Base-by-base conservation (phyloP, 176 grass and related monocot genomes). In the Paspalum notatum region DNA sequence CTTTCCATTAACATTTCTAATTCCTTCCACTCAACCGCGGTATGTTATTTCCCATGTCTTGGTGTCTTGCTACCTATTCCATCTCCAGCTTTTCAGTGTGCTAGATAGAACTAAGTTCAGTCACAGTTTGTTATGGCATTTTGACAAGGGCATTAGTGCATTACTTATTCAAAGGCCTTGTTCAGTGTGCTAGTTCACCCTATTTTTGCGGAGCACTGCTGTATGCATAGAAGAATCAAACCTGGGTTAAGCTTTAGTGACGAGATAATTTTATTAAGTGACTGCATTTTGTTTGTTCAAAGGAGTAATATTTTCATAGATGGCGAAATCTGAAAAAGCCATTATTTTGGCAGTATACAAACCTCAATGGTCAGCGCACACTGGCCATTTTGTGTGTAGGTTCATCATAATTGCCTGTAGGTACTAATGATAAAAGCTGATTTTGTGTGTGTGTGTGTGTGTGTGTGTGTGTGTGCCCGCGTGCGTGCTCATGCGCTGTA, bases 21-120 rank as follows among this genome's bases (percentile, higher is more conserved):
- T 67, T 87, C 84, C 17, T 95, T 93, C 77, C 88, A 89, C 71
- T 91, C 84, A 20, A 82, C 38, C 71, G 74, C 12, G 82, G 96
- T 99, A 99, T 80, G 90, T 84, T 69, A 60, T 66, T 84, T 66
- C 12, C 32, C 79, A 20, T 66, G 12, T 2, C 55, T 76, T 59
- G 41, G 16, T 66, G 12, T 2, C 55, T 76, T 59, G 41, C 69
- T 70, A 56, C 62, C 38, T 62, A 25, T 37, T 68, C 38, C 11
- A 44, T 61, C 62, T 46, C 24, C 43, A 65, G 21, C 55, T 73
- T 39, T 58, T 87, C 43, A 12, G 9, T 69, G 17, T 84, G 45
- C 46, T 71, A 81, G 39, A 66, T 82, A 57, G 43, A 69, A 69
- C 40, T 48, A 80, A 62, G 38, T 71, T 46, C 25, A 7, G 6